These are phyloP conservation scores for Gracilaria caudata DNA, from an alignment of 23 red algal genomes.

Conservation along the genomic window DNA sequence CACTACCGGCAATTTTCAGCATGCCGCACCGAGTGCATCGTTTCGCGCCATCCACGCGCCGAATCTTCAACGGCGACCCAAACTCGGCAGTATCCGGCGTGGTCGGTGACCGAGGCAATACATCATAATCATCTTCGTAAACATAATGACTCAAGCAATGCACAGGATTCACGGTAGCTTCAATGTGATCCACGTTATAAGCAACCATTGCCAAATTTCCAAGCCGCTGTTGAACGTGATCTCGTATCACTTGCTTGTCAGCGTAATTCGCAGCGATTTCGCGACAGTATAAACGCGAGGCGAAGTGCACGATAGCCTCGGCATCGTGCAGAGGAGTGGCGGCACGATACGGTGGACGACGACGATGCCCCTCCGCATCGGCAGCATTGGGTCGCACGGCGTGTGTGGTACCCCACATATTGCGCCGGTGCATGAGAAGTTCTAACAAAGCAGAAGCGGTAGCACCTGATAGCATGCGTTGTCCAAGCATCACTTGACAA, in stretches of 20 bases:
- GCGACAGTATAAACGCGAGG: neutral
- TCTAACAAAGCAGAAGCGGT: constrained; percentile 31
- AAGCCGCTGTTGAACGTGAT: constrained; percentile 17
- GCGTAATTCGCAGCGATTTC: neutral
- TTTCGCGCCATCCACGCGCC: constrained; percentile 61
- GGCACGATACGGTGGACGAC: neutral
- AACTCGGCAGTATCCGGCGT: constrained; percentile 38
- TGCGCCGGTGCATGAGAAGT: constrained; percentile 40
- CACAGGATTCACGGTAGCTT: neutral
- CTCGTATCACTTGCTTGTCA: neutral
- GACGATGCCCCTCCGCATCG: neutral
- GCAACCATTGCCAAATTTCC: constrained; percentile 11
- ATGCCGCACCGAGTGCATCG: constrained; percentile 52
- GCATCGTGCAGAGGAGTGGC: neutral
- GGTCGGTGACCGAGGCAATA: constrained; percentile 5
- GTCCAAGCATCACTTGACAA: neutral
- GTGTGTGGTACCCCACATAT: constrained; percentile 14
- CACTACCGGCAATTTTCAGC: constrained; percentile 71
- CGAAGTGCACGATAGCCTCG: neutral
- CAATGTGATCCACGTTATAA: constrained; percentile 2
- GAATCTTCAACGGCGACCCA: constrained; percentile 7
- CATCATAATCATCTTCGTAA: neutral
- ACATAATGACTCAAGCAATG: neutral
- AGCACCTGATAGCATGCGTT: constrained; percentile 35
- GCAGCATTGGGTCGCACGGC: neutral